These are phyloP conservation scores for Colletotrichum abscissum DNA, from an alignment of 2,329 filamentous ascomycete species.

Conservation along the genomic window DNA sequence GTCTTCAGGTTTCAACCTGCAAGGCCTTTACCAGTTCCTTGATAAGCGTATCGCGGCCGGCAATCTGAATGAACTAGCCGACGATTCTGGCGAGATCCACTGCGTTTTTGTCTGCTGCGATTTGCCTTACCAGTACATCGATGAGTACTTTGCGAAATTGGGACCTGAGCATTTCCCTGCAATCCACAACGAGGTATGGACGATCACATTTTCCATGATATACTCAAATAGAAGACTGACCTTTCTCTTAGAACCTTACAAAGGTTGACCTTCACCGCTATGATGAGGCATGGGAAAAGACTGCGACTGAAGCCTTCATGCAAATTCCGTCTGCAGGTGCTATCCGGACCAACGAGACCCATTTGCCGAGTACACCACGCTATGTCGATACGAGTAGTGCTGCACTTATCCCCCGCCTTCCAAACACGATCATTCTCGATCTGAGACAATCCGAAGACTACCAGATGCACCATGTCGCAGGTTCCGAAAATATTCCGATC, in stretches of 20 bases:
- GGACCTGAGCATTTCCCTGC: constrained; percentile 58
- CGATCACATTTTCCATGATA: rapidly evolving
- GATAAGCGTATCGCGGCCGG: constrained; percentile 58
- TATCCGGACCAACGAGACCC: background rate
- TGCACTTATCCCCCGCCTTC: constrained; percentile 20
- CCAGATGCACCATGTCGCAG: constrained; percentile 52
- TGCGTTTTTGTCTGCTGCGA: constrained; percentile 73
- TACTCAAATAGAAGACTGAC: background rate
- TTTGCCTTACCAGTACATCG: constrained; percentile 71
- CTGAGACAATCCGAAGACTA: constrained; percentile 57
- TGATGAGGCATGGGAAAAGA: constrained; percentile 65
- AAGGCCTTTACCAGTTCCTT: constrained; percentile 62
- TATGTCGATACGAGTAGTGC: constrained; percentile 15
- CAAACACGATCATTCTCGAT: constrained; percentile 54
- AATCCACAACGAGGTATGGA: constrained; percentile 55
- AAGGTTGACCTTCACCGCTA: constrained; percentile 65
- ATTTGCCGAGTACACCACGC: constrained; percentile 16
- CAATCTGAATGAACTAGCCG: constrained; percentile 55
- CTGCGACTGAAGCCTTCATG: constrained; percentile 50
- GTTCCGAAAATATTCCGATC: constrained; percentile 57
- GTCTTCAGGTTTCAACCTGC: constrained; percentile 69
- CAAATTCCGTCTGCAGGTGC: constrained; percentile 6
- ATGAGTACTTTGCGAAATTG: constrained; percentile 69
- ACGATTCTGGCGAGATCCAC: constrained; percentile 56
- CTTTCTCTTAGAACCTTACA: constrained; percentile 50